Base-by-base conservation (phyloP, 768 basidiomycete species). In the Vararia minispora region DNA sequence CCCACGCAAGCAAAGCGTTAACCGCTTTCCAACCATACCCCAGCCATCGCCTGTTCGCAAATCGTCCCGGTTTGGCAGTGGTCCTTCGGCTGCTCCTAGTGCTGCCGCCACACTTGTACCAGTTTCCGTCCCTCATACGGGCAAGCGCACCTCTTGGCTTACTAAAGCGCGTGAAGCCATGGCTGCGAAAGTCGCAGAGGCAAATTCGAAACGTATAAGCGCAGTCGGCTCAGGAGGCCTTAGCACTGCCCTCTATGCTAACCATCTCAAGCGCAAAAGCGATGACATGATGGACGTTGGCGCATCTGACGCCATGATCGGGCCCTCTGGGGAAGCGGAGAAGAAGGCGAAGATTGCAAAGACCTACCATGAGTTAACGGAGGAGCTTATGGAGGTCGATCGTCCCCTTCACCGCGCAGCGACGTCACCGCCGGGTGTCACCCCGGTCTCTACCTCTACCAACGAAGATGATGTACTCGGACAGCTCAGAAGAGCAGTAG, bases 61-160 rank as follows among this genome's bases (percentile, higher is more conserved):
- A 58, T 82, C 80, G 0, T 68, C 72, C 43, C 71, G 72, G 18
- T 49, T 63, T 10, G 49, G 61, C 24, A 65, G 65, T 14, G 80
- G 79, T 14, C 54, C 66, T 28, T 63, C 51, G 12, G 28, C 39
- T 4, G 45, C 40, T 4, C 31, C 39, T 12, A 30, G 5, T 33
- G 27, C 60, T 12, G 68, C 66, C 3, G 50, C 54, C 9, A 48
- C 40, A 5, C 42, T 46, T 13, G 49, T 45, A 28, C 52, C 50
- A 13, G 64, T 68, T 27, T 62, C 65, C n/a, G 55, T 58, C 4
- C 51, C 59, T 16, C 53, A 57, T 20, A 63, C 56, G 8, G 74
- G 72, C 3, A 85, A 82, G 50, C 74, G 84, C 23, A 80, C 80
- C 7, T 87, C 85, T 3, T 87, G 85, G 85, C 56, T 88, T 38